These are phyloP conservation scores for Sarcocystis neurona DNA, from an alignment of 169 alveolate genomes.

Conservation along the genomic window DNA sequence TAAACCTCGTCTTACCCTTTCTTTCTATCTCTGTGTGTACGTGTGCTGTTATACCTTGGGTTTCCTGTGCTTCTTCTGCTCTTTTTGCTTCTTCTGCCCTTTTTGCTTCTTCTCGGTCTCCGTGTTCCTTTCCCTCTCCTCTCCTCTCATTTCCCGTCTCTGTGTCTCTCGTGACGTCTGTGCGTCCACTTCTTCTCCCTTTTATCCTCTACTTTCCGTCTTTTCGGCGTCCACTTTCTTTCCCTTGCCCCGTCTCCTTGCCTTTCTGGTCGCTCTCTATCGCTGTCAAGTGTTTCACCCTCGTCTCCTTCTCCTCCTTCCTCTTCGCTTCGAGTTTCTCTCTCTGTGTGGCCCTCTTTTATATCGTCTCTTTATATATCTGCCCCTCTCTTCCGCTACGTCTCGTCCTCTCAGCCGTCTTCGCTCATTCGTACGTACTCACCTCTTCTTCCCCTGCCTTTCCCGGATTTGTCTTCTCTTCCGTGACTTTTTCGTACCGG, in stretches of 20 bases:
- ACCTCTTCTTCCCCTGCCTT: neutral
- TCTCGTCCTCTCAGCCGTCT: neutral
- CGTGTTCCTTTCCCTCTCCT: neutral
- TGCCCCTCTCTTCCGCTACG: too few relatives aligned
- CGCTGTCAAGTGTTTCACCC: too few relatives aligned
- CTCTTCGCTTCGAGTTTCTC: too few relatives aligned
- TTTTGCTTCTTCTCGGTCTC: neutral
- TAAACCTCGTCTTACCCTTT: too few relatives aligned
- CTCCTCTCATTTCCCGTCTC: neutral
- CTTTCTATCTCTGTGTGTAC: too few relatives aligned
- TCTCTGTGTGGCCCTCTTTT: too few relatives aligned
- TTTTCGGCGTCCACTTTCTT: neutral
- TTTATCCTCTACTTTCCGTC: neutral
- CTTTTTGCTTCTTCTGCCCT: neutral
- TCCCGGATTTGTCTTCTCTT: neutral
- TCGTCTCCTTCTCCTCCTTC: too few relatives aligned
- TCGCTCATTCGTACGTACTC: neutral
- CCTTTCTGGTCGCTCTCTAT: too few relatives aligned
- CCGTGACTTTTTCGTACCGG: neutral
- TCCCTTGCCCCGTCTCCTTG: too few relatives aligned
- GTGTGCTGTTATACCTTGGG: too few relatives aligned
- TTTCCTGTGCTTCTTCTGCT: neutral
- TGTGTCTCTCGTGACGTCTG: neutral
- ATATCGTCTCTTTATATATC: too few relatives aligned
- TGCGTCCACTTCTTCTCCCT: neutral